These are phyloP conservation scores for Vanilla planifolia DNA, from an alignment of 106 monocot genomes.

Conservation along the genomic window DNA sequence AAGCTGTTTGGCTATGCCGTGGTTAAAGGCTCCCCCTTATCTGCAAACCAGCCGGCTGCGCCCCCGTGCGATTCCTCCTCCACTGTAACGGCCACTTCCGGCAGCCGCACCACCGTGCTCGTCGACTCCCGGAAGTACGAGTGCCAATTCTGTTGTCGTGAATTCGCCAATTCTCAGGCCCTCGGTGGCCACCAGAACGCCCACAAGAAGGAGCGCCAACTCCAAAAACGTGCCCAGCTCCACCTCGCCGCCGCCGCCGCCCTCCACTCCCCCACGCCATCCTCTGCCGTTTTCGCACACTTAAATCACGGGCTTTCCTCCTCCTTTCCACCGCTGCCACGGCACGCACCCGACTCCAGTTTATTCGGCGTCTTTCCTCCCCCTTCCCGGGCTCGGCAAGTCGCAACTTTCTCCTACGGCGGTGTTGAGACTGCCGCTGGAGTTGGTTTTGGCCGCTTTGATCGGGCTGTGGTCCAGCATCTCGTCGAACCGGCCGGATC, in stretches of 20 bases:
- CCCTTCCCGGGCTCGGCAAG: background rate
- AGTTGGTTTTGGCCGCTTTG: too few species aligned
- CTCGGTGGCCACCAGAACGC: slow-evolving; percentile 37
- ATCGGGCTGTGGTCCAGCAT: background rate
- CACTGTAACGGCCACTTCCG: background rate
- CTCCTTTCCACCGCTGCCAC: slow-evolving; percentile 18
- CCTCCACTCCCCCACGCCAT: slow-evolving; percentile 22
- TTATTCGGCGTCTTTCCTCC: slow-evolving; percentile 24
- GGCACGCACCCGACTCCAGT: slow-evolving; percentile 39
- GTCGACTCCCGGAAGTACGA: slow-evolving; percentile 28
- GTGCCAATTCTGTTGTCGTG: slow-evolving; percentile 54
- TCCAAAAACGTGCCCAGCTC: slow-evolving; percentile 32
- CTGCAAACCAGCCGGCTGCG: background rate
- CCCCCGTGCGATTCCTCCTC: background rate
- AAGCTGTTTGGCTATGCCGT: slow-evolving; percentile 38
- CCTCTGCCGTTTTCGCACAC: slow-evolving; percentile 4
- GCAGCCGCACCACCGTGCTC: too few species aligned
- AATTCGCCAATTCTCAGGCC: slow-evolving; percentile 31
- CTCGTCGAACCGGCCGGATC: slow-evolving; percentile 2
- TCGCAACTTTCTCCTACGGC: too few species aligned
- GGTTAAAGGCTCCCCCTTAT: slow-evolving; percentile 9
- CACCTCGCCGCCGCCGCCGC: background rate
- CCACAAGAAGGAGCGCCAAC: slow-evolving; percentile 31
- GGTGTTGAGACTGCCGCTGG: background rate
- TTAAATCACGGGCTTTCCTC: slow-evolving; percentile 48